Conservation (phyloP, 441 rosid species). For the Pelargonium cotyledonis region DNA sequence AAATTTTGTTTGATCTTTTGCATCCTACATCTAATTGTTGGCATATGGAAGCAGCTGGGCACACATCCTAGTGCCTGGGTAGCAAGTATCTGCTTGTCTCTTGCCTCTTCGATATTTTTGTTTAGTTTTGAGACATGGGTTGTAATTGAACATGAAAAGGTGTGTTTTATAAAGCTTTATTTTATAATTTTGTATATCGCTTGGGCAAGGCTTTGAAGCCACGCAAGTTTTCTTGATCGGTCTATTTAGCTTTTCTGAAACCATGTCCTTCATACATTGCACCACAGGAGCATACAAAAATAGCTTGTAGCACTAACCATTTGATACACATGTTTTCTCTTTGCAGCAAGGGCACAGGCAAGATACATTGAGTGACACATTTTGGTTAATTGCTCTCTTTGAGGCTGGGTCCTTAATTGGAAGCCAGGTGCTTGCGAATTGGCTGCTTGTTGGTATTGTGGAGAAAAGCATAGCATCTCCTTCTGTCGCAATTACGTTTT, state of each 20-base stretch:
- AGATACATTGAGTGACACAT: conserved; percentile 62
- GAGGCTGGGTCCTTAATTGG: conserved; percentile 72
- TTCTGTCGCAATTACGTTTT: conserved; percentile 34
- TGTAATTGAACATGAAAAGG: conserved; percentile 80
- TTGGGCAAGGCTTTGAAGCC: background rate
- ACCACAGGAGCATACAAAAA: background rate
- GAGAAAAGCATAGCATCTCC: conserved; percentile 43
- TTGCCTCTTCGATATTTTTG: conserved; percentile 57
- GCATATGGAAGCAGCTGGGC: conserved; percentile 59
- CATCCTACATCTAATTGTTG: conserved; percentile 60
- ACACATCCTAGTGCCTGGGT: conserved; percentile 52
- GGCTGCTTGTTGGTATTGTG: conserved; percentile 44
- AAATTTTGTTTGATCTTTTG: conserved; percentile 63
- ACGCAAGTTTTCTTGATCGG: background rate
- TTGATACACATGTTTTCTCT: conserved; percentile 13
- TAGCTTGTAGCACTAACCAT: background rate
- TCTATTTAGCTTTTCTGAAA: conserved; percentile 5
- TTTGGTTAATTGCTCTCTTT: conserved; percentile 83
- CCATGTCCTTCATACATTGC: background rate
- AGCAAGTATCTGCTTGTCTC: conserved; percentile 55
- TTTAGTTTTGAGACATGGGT: conserved; percentile 85
- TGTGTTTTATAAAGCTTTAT: conserved; percentile 22
- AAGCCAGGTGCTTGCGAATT: conserved; percentile 71
- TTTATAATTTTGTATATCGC: background rate
- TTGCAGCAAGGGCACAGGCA: conserved; percentile 78